Percentiles rank a stretch among this genome's conserved stretches.
phyloP scores from a whole-genome alignment of 495 filamentous ascomycete species.

The Aspergillus baeticus region DNA sequence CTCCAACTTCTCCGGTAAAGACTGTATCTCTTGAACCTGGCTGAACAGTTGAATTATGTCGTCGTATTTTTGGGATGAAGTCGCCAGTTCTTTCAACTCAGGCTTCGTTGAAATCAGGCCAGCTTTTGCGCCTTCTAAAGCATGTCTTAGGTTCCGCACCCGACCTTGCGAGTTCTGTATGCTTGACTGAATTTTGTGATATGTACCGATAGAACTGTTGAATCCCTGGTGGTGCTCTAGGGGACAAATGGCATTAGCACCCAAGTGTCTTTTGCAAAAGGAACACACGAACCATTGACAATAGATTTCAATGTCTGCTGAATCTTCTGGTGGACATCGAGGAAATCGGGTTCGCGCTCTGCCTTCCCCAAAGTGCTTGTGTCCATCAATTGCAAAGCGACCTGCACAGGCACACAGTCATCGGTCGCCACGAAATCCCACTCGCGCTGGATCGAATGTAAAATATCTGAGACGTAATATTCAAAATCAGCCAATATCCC shows the following conservation, averaged over 20 bases:
- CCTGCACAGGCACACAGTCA: slow-evolving; percentile 86
- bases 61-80: slow-evolving; percentile 86
- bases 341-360: slow-evolving; percentile 79
- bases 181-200: slow-evolving; percentile 95
- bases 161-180: slow-evolving; percentile 86
- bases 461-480: slow-evolving; percentile 45
- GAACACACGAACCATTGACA: slow-evolving; percentile 64
- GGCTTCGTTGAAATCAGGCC: slow-evolving; percentile 85
- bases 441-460: slow-evolving; percentile 74
- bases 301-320: slow-evolving; percentile 91
- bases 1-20: slow-evolving; percentile 90
- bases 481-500: no score
- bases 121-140: slow-evolving; percentile 75
- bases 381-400: slow-evolving; percentile 91
- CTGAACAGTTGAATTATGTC: slow-evolving; percentile 81
- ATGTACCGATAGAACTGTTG: slow-evolving; percentile 98
- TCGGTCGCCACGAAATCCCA: slow-evolving; percentile 90
- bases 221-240: slow-evolving; percentile 96
- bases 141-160: slow-evolving; percentile 77
- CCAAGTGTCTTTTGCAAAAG: not conserved
- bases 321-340: slow-evolving; percentile 75
- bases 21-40: slow-evolving; percentile 83
- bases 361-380: slow-evolving; percentile 89
- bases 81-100: slow-evolving; percentile 83
- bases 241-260: slow-evolving; percentile 10